Evolutionary conservation across 345 rosid species (phyloP), one percentile per base, ranked within the genome.

Genomic region (Acer campestre): DNA sequence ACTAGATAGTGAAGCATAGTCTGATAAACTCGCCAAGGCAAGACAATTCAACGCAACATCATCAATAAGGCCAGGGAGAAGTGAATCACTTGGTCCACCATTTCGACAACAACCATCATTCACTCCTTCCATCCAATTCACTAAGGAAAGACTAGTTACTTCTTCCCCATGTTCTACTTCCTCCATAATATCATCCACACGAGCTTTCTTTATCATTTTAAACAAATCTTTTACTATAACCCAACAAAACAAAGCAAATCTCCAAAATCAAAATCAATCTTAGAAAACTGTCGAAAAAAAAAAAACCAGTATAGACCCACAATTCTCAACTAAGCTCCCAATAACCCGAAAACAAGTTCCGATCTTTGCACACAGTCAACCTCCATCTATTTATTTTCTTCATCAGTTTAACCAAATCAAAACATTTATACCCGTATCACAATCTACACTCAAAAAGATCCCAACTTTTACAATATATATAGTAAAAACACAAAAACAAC

Each of bases 1-100:
- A 75, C 88, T 84, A 3, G 91, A 77, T 64, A 93, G 71, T 0
- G 90, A 85, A 79, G 90, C 84, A 80, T 89, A 87, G 58, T 93
- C 95, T 0, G 89, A 90, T 77, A 90, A 83, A 56, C 86, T 78
- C 27, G 84, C 90, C 85, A 84, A 77, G 66, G 97, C 95, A 31
- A 93, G 88, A 81, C 93, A 91, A 69, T 78, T 79, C 78, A 91
- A 80, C 25, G 97, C 89, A 69, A 88, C 95, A 68, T 93, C 97
- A 73, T 91, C 95, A 22, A 87, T 81, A 68, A 93, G 94, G 72
- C 97, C 95, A 10, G 95, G 95, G 77, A 93, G 87, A 79, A 93
- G 91, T 5, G 89, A 86, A 83, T 90, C 94, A 80, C 84, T 87
- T 78, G 91, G 84, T 89, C 87, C 88, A 87, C 87, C 89, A 70